Percentiles rank a stretch among this genome's conserved stretches.
Evolutionary conservation across 73 alveolate genomes (phyloP).

Genomic region (Durusdinium trenchii): DNA sequence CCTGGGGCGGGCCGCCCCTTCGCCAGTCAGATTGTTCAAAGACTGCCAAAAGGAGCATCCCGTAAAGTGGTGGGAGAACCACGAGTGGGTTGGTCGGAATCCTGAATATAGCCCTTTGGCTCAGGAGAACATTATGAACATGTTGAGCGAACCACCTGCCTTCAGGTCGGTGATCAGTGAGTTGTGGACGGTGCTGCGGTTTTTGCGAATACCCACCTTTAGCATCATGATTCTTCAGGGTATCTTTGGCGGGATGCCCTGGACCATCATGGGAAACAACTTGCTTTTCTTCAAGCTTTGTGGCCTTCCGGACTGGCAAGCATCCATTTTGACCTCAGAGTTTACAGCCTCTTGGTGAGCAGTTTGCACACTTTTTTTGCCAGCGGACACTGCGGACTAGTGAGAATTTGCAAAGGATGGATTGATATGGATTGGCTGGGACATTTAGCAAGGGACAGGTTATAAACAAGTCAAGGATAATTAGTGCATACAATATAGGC

Average conservation of each 20-base stretch:
- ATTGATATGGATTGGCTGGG: too few species aligned
- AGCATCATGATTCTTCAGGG: conserved; percentile 78
- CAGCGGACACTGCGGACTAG: neutral
- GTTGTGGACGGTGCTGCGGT: conserved; percentile 87
- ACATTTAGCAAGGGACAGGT: too few species aligned
- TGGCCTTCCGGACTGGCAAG: conserved; percentile 88
- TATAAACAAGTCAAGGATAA: too few species aligned
- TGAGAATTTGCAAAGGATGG: neutral
- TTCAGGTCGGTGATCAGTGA: conserved; percentile 28
- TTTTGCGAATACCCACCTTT: conserved; percentile 73
- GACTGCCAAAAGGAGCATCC: too few species aligned
- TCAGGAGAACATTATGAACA: too few species aligned
- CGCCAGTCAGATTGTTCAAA: too few species aligned
- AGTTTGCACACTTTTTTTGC: neutral
- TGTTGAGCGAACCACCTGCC: too few species aligned
- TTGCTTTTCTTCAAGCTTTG: conserved; percentile 69
- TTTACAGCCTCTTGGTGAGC: conserved; percentile 51
- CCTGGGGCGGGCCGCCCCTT: too few species aligned
- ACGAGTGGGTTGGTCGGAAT: too few species aligned
- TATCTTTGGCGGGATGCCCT: conserved; percentile 58
- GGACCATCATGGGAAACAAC: conserved; percentile 77
- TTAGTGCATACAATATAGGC: too few species aligned
- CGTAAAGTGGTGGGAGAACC: too few species aligned
- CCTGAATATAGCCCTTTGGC: too few species aligned
- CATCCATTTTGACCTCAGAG: conserved; percentile 78